Evolutionary conservation across 2,329 filamentous ascomycete genomes (phyloP), one percentile per base, ranked within the genome.

Genomic region (Fusarium brachygibbosum): DNA sequence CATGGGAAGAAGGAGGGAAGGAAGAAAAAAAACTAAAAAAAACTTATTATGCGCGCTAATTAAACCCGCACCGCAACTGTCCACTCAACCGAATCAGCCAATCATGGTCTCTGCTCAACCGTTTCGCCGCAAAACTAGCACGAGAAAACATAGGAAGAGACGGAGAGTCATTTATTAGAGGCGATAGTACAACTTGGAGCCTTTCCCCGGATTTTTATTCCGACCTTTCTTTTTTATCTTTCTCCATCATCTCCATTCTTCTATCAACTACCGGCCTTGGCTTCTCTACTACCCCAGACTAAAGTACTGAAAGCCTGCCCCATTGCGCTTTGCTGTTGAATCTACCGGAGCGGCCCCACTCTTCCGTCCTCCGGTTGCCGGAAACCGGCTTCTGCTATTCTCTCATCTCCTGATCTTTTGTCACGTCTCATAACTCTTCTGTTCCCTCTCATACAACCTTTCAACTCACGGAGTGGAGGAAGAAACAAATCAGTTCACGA

Each of bases 81-180:
- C 72, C 72, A 64, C 69, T 75, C 73, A 65, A 58, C 73, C 73
- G 73, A 62, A 68, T 57, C 53, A 55, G 53, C 73, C 73, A 75
- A 75, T 75, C 71, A 63, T 63, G 49, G 63, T 62, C 62, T 59
- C 42, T 64, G 48, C 51, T 62, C 46, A 50, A 64, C 72, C 69
- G 57, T 72, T 74, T 71, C 60, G 69, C 71, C 69, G 58, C 63
- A 56, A 67, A 63, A 61, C 57, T 58, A 66, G 63, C 42, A 58
- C 68, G 53, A 64, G 57, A 58, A 67, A 63, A 44, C 60, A 69
- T 55, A 57, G 25, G 54, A 53, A 66, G 29, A 58, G 37, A 52
- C 17, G 66, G 44, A 51, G 72, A 71, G 68, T 68, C 59, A 61
- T 73, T 74, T 70, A 58, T 46, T 41, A 55, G 41, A 55, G 51